Evolutionary conservation across 139 green algal genomes (phyloP).

Genomic region (Chlamydomonas incerta): DNA sequence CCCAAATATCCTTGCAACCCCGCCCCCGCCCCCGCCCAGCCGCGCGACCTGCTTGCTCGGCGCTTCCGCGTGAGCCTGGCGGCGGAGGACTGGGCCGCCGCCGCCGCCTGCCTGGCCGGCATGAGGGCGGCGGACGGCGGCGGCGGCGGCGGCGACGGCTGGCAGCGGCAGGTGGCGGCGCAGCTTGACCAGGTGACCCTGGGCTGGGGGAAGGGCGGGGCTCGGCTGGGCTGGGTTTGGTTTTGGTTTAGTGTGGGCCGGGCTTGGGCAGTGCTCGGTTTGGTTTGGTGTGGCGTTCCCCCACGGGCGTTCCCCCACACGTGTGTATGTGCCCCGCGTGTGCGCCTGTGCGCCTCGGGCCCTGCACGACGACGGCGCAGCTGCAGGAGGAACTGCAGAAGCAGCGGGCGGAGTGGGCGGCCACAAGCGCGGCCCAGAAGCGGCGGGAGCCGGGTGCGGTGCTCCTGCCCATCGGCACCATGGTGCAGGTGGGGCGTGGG

Average conservation of each 20-base stretch:
- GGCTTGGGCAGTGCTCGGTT: no score
- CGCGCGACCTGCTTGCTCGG: not conserved
- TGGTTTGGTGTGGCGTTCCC: no score
- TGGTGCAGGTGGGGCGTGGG: no score
- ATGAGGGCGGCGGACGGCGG: slow-evolving; percentile 25
- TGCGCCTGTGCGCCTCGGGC: no score
- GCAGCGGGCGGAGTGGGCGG: not conserved
- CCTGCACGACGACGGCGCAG: no score
- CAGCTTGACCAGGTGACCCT: not conserved
- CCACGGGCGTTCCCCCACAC: no score
- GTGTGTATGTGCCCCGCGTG: no score
- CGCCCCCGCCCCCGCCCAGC: not conserved
- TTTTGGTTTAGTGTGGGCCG: no score
- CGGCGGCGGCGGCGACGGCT: not conserved
- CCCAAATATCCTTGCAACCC: no score
- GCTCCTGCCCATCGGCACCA: not conserved
- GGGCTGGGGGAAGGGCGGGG: no score
- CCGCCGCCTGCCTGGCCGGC: slow-evolving; percentile 13
- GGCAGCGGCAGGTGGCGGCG: not conserved
- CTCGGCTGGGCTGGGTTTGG: not conserved
- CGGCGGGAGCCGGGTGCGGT: not conserved
- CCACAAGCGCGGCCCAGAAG: not conserved
- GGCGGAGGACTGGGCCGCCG: not conserved
- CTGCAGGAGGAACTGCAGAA: not conserved
- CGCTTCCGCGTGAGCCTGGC: not conserved